Percentiles rank a stretch among this genome's conserved stretches.
These are phyloP conservation scores for Hanseniaspora occidentalis DNA, from an alignment of 805 yeast species.

Conservation along the genomic window DNA sequence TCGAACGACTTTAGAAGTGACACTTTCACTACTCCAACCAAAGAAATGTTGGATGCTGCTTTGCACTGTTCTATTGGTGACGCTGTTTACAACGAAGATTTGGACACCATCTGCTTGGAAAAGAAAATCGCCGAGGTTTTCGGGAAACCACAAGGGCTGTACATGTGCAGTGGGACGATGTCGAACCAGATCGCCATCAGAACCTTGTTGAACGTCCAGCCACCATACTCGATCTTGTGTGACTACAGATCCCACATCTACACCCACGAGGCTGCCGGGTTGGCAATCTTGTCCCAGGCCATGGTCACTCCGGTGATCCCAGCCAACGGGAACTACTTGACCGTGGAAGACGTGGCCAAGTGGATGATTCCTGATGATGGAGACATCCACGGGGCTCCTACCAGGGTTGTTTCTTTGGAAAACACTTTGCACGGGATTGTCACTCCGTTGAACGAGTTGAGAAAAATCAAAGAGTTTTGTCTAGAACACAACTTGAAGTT, in stretches of 20 bases:
- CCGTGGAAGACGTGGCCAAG: conserved; percentile 66
- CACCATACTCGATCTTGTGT: conserved; percentile 71
- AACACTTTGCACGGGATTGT: conserved; percentile 80
- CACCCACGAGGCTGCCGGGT: conserved; percentile 80
- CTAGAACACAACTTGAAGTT: conserved; percentile 41
- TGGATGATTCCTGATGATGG: conserved; percentile 58
- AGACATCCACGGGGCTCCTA: conserved; percentile 82
- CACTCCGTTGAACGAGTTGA: conserved; percentile 68
- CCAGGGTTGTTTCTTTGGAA: conserved; percentile 71
- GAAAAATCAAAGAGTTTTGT: conserved; percentile 60
- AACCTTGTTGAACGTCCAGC: conserved; percentile 62
- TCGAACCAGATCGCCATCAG: conserved; percentile 82
- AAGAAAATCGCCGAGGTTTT: conserved; percentile 49
- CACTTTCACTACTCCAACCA: conserved; percentile 83
- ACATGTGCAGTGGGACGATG: conserved; percentile 80
- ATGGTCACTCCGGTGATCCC: conserved; percentile 82
- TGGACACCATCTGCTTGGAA: conserved; percentile 54
- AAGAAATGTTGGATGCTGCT: conserved; percentile 54
- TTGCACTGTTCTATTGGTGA: conserved; percentile 59
- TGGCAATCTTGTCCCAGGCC: conserved; percentile 81
- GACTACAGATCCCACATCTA: conserved; percentile 80
- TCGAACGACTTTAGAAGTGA: conserved; percentile 49
- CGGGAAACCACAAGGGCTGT: conserved; percentile 73
- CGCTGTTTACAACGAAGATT: conserved; percentile 80
- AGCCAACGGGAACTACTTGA: conserved; percentile 58